phyloP scores from a whole-genome alignment of 1,139 yeast genomes.

The Saccharomycopsis hybrid region DNA sequence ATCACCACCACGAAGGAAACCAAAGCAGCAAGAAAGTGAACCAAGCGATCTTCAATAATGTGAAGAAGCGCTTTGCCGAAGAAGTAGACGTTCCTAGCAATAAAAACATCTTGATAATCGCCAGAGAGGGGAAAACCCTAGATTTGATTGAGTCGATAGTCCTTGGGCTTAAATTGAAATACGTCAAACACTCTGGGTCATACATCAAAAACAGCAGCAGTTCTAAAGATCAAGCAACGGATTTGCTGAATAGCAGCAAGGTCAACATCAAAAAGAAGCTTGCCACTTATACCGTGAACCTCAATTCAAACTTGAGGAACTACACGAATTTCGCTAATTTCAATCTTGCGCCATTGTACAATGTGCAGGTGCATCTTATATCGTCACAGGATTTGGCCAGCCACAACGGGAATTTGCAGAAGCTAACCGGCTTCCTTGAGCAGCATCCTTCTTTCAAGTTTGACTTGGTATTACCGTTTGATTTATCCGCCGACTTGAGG shows the following conservation, averaged over 20 bases:
- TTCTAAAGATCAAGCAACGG: slow-evolving; percentile 3
- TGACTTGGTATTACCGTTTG: slow-evolving; percentile 65
- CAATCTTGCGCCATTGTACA: slow-evolving; percentile 12
- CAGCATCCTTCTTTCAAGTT: slow-evolving; percentile 32
- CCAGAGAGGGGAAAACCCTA: slow-evolving; percentile 51
- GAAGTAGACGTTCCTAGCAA: slow-evolving; percentile 2
- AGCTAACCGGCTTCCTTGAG: neutral
- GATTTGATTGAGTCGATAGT: slow-evolving; percentile 77
- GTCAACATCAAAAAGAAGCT: slow-evolving; percentile 4
- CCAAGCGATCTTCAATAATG: slow-evolving; percentile 11
- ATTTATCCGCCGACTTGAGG: slow-evolving; percentile 53
- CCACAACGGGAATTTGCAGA: slow-evolving; percentile 26
- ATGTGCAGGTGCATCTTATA: slow-evolving; percentile 36
- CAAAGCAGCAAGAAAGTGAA: slow-evolving; percentile 15
- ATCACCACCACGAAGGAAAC: neutral
- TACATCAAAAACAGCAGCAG: slow-evolving; percentile 26
- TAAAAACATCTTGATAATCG: slow-evolving; percentile 42
- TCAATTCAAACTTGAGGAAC: slow-evolving; percentile 10
- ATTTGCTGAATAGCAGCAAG: neutral
- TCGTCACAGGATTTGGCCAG: slow-evolving; percentile 38
- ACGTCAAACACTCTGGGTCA: slow-evolving; percentile 63
- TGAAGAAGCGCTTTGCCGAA: slow-evolving; percentile 9
- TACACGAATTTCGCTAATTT: slow-evolving; percentile 10
- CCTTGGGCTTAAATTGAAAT: slow-evolving; percentile 59
- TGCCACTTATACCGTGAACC: slow-evolving; percentile 12